Evolutionary conservation across 352 stramenopile species (phyloP).

Genomic region (Achlya hypogyna): DNA sequence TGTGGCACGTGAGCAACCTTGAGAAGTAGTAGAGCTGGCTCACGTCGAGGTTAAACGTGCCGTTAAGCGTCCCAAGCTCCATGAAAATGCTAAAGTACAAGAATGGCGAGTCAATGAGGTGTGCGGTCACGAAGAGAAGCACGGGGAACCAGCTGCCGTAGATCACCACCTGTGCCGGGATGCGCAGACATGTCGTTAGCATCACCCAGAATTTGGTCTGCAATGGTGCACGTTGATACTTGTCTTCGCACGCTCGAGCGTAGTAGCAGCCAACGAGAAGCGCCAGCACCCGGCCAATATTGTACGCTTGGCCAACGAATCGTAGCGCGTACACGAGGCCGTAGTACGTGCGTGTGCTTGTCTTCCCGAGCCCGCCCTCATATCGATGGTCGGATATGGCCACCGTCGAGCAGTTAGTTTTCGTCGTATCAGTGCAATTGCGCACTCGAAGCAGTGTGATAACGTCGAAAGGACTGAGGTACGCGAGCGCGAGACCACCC

Average conservation of each 20-base stretch:
- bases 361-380: neutral
- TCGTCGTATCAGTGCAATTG: neutral
- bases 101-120: neutral
- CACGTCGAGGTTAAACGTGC: neutral
- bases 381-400: neutral
- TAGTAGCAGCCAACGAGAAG: neutral
- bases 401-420: neutral
- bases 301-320: neutral
- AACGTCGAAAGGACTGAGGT: neutral
- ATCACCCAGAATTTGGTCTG: neutral
- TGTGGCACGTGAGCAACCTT: neutral
- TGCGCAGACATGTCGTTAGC: neutral
- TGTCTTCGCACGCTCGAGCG: neutral
- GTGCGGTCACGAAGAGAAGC: neutral
- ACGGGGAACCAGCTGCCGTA: constrained; percentile 7
- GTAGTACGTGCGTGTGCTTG: neutral
- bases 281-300: neutral
- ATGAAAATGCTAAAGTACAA: neutral
- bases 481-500: neutral
- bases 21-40: neutral
- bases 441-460: neutral
- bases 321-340: neutral
- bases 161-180: neutral
- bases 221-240: neutral
- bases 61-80: neutral